Percentiles rank a stretch among this genome's conserved stretches.
Evolutionary conservation across 805 yeast species (phyloP).

Genomic region (Sugiyamaella americana): DNA sequence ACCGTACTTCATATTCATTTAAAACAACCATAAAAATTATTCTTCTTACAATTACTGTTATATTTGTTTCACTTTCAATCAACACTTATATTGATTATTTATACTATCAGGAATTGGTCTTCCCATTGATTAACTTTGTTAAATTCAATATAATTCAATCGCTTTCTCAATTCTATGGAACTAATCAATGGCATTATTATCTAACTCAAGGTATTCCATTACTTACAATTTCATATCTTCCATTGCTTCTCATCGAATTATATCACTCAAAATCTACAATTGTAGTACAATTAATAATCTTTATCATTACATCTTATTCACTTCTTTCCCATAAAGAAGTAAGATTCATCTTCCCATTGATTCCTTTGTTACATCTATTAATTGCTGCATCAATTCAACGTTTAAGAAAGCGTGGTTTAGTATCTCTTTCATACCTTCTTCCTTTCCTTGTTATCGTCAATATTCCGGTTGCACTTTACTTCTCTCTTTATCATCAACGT

Average conservation of each 20-base stretch:
- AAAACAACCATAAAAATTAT: conserved; percentile 16
- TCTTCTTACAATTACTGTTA: conserved; percentile 22
- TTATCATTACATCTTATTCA: conserved; percentile 55
- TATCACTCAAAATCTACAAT: conserved; percentile 22
- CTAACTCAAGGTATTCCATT: conserved; percentile 77
- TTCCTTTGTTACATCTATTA: conserved; percentile 61
- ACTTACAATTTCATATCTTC: conserved; percentile 58
- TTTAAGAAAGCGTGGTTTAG: conserved; percentile 7
- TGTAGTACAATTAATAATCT: conserved; percentile 29
- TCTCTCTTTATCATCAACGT: conserved; percentile 70
- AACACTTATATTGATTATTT: conserved; percentile 48
- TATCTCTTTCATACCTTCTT: conserved; percentile 1
- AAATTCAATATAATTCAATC: conserved; percentile 73
- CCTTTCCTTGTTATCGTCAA: conserved; percentile 34
- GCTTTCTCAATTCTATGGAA: conserved; percentile 77
- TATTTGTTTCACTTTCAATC: conserved; percentile 30
- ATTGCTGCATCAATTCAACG: conserved; percentile 38
- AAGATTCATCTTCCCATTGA: conserved; percentile 78
- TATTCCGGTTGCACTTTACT: conserved; percentile 40
- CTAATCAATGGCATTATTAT: conserved; percentile 80
- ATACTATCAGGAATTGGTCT: conserved; percentile 47
- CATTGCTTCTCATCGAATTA: conserved; percentile 49
- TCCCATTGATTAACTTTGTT: conserved; percentile 65
- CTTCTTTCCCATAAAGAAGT: conserved; percentile 80
- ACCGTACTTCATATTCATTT: conserved; percentile 9